phyloP scores from a whole-genome alignment of 139 green algal genomes.

The Tetradesmus lagerheimii region DNA sequence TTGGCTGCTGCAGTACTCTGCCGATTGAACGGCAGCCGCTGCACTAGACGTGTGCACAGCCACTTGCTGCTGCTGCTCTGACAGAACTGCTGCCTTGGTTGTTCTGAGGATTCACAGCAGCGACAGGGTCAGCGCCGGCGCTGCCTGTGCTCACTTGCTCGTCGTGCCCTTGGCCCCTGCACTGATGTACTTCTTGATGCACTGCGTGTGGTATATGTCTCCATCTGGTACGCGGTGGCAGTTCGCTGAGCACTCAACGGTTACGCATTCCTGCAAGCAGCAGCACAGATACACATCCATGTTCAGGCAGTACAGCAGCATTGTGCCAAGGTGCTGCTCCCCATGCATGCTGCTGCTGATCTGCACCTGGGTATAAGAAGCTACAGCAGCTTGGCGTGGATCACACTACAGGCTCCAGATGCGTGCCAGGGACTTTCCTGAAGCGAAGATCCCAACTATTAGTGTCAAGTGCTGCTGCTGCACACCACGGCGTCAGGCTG shows the following conservation, averaged over 20 bases:
- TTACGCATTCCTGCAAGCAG: slow-evolving; percentile 25
- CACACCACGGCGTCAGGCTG: background rate
- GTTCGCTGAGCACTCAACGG: background rate
- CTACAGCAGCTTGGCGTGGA: background rate
- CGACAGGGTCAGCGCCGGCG: background rate
- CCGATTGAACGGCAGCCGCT: too few species aligned
- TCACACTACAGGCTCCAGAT: background rate
- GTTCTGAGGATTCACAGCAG: too few species aligned
- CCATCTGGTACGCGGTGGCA: background rate
- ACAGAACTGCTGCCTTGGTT: too few species aligned
- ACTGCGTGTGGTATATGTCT: slow-evolving; percentile 22
- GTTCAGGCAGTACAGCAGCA: background rate
- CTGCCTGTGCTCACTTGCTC: background rate
- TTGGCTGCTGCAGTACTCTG: too few species aligned
- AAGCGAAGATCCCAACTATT: background rate
- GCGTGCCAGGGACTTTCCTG: background rate
- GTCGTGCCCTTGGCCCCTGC: background rate
- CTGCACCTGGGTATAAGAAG: background rate
- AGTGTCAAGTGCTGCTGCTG: background rate
- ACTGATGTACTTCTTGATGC: slow-evolving; percentile 32
- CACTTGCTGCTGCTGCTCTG: too few species aligned
- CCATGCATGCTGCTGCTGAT: background rate
- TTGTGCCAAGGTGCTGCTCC: too few species aligned
- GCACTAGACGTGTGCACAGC: too few species aligned
- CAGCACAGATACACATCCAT: background rate